These are phyloP conservation scores for Ormosia emarginata DNA, from an alignment of 306 rosid genomes.

Conservation along the genomic window DNA sequence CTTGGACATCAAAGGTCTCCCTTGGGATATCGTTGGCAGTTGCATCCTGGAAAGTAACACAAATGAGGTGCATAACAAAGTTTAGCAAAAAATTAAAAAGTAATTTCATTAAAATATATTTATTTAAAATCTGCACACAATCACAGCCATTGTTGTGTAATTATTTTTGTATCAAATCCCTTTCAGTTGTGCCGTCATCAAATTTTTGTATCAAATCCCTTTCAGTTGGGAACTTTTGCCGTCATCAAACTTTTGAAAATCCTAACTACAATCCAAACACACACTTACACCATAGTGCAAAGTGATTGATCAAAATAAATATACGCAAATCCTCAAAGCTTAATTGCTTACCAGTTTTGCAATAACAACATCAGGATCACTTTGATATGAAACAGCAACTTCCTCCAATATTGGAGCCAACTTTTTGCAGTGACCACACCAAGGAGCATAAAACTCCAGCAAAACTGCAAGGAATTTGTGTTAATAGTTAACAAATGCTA, in stretches of 20 bases:
- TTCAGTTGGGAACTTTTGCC: no score
- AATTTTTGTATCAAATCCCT: no score
- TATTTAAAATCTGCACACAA: not conserved
- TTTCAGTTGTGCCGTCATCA: not conserved
- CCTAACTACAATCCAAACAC: no score
- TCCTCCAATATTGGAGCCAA: constrained; percentile 77
- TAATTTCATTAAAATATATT: not conserved
- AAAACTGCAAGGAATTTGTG: constrained; percentile 45
- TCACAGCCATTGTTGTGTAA: not conserved
- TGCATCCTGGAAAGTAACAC: constrained; percentile 53
- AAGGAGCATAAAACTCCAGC: constrained; percentile 81
- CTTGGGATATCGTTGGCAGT: constrained; percentile 61
- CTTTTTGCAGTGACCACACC: constrained; percentile 87
- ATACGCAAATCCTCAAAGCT: not conserved
- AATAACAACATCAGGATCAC: constrained; percentile 51
- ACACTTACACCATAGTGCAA: not conserved
- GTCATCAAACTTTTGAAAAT: no score
- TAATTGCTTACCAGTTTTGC: constrained; percentile 63
- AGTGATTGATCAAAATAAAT: not conserved
- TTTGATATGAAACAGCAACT: constrained; percentile 64
- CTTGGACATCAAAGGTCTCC: constrained; percentile 55
- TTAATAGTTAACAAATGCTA: not conserved
- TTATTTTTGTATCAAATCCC: not conserved
- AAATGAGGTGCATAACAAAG: not conserved
- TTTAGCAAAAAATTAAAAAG: not conserved